These are phyloP conservation scores for Plasmodium malariae DNA, from an alignment of 169 alveolate genomes.

Conservation along the genomic window DNA sequence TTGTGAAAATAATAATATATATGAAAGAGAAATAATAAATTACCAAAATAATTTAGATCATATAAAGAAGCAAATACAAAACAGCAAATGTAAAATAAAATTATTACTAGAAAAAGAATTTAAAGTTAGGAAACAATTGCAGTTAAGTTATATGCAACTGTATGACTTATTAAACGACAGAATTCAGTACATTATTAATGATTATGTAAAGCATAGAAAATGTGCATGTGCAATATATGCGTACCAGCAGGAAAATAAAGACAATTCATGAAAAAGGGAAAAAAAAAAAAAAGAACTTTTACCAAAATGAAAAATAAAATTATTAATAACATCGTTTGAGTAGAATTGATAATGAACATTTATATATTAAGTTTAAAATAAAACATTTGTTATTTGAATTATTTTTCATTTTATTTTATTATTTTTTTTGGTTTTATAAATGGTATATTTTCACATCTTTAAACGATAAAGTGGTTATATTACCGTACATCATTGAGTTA, in stretches of 20 bases:
- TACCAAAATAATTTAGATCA: slow-evolving; percentile 17
- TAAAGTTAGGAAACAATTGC: slow-evolving; percentile 62
- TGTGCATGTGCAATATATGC: slow-evolving; percentile 76
- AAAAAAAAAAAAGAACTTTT: neutral
- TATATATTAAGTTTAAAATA: too few relatives aligned
- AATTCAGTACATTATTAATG: slow-evolving; percentile 38
- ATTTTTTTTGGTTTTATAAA: too few relatives aligned
- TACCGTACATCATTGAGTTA: too few relatives aligned
- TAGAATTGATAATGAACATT: too few relatives aligned
- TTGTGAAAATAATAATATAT: slow-evolving; percentile 54
- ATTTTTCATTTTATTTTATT: too few relatives aligned
- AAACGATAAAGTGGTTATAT: too few relatives aligned
- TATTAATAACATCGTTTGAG: too few relatives aligned
- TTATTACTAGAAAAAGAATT: slow-evolving; percentile 62
- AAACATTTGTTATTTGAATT: too few relatives aligned
- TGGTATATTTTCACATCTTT: too few relatives aligned
- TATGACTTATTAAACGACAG: slow-evolving; percentile 54
- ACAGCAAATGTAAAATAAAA: slow-evolving; percentile 63
- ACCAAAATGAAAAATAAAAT: too few relatives aligned
- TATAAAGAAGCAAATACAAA: slow-evolving; percentile 58
- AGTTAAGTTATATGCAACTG: slow-evolving; percentile 34
- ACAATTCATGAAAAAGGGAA: neutral
- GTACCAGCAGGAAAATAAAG: slow-evolving; percentile 57
- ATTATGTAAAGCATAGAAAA: slow-evolving; percentile 65
- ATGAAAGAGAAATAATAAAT: slow-evolving; percentile 30